These are phyloP conservation scores for Nowakowskiella sp. DNA, from an alignment of 192 early-diverging fungal species.

Conservation along the genomic window DNA sequence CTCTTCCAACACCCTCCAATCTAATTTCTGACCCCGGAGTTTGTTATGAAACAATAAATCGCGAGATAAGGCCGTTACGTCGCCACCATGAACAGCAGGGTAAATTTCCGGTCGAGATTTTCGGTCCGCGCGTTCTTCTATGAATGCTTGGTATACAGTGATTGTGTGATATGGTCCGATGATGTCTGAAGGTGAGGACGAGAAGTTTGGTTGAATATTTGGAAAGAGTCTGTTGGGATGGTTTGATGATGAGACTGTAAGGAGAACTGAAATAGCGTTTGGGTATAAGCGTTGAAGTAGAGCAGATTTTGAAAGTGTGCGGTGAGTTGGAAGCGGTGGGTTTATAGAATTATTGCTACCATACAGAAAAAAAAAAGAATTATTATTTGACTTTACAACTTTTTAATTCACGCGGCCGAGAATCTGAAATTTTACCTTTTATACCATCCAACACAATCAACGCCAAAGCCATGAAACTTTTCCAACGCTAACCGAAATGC, in stretches of 20 bases:
- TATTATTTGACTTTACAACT: too few species aligned
- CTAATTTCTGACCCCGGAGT: too few species aligned
- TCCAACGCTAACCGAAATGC: constrained; percentile 10
- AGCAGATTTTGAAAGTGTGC: constrained; percentile 17
- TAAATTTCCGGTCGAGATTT: too few species aligned
- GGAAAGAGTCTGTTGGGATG: constrained; percentile 18
- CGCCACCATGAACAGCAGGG: too few species aligned
- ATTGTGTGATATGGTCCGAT: constrained; percentile 10
- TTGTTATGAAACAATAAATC: too few species aligned
- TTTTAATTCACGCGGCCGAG: too few species aligned
- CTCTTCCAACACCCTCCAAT: too few species aligned
- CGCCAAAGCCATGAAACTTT: constrained; percentile 12
- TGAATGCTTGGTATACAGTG: constrained; percentile 8
- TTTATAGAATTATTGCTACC: constrained; percentile 9
- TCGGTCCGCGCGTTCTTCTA: constrained; percentile 5
- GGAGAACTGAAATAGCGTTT: constrained; percentile 10
- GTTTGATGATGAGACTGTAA: constrained; percentile 14
- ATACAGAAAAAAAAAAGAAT: neutral
- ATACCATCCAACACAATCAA: constrained; percentile 25
- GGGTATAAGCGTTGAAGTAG: constrained; percentile 16
- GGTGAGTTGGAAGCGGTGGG: constrained; percentile 15
- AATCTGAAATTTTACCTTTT: constrained; percentile 13
- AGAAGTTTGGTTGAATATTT: neutral
- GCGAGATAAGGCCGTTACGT: too few species aligned
- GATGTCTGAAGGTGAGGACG: constrained; percentile 7